Evolutionary conservation across 345 rosid species (phyloP), one percentile per base, ranked within the genome.

Genomic region (Theobroma cacao): DNA sequence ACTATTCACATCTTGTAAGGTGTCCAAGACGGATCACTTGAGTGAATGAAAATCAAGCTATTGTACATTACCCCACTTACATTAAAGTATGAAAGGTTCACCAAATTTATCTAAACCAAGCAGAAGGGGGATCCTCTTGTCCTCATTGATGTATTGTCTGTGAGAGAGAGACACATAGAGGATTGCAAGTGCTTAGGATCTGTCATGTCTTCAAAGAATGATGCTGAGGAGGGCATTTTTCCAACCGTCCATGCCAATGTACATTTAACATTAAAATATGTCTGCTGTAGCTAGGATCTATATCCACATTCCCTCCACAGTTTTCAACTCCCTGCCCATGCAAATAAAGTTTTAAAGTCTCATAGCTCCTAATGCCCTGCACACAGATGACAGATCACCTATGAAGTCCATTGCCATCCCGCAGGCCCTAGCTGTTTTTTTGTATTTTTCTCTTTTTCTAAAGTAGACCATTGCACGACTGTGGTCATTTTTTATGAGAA

Each of bases 41-140:
- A 62, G 36, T 70, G 28, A 50, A 30, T 17, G 11, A 61, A 61
- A 34, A 11, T 20, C 26, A 38, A 63, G 40, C 28, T 38, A 38
- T 26, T 80, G 78, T 76, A 78, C 43, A 72, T 58, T 80, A 75
- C 56, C 68, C 55, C n/a, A 18, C 60, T 70, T 47, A 17, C 28
- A 2, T 14, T 17, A 56, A 56, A 24, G 7, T 56, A 22, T 31
- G 34, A 48, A 52, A 71, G 43, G 43, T 20, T 33, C 33, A 18
- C 9, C 43, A 31, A 5, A 15, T 71, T 20, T 58, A 20, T 71
- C 43, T 52, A 31, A 52, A 4, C 13, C 4, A 31, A 61, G 38
- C 40, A 14, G 66, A 61, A 15, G 22, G 38, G 40, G 9, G 31
- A 14, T 59, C 63, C 34, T 58, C 34, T 59, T 26, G 13, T 60